These are phyloP conservation scores for Ophiostoma tasmaniense DNA, from an alignment of 2,329 filamentous ascomycete genomes.

Conservation along the genomic window DNA sequence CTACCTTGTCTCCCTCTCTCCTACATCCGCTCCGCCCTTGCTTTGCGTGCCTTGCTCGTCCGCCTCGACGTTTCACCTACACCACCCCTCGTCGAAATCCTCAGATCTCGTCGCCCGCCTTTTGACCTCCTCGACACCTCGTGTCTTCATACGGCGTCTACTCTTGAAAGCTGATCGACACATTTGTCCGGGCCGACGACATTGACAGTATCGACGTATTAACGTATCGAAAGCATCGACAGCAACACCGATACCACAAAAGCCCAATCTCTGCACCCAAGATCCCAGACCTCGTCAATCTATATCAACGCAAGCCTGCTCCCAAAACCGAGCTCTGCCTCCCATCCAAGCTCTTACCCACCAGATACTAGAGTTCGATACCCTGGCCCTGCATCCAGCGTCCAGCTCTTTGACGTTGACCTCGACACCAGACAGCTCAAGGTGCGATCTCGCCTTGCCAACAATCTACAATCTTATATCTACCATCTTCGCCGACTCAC, in stretches of 20 bases:
- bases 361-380: not conserved
- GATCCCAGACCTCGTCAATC: not conserved
- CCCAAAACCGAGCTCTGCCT: not conserved
- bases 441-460: constrained; percentile 7
- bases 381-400: not conserved
- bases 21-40: not conserved
- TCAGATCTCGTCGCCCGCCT: not conserved
- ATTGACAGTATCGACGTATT: not conserved
- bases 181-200: not conserved
- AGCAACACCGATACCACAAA: not conserved
- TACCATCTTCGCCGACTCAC: not conserved
- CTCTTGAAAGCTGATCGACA: not conserved
- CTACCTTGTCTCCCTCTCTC: not conserved
- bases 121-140: not conserved
- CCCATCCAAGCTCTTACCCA: not conserved
- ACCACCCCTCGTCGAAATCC: not conserved
- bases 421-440: not conserved
- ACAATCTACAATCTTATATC: not conserved
- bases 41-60: not conserved
- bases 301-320: not conserved
- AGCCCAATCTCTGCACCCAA: not conserved
- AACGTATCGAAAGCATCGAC: too few relatives aligned
- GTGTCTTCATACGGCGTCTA: too few relatives aligned
- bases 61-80: not conserved
- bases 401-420: not conserved